These are phyloP conservation scores for Lentinula guzmanii DNA, from an alignment of 768 basidiomycete species.

Conservation along the genomic window DNA sequence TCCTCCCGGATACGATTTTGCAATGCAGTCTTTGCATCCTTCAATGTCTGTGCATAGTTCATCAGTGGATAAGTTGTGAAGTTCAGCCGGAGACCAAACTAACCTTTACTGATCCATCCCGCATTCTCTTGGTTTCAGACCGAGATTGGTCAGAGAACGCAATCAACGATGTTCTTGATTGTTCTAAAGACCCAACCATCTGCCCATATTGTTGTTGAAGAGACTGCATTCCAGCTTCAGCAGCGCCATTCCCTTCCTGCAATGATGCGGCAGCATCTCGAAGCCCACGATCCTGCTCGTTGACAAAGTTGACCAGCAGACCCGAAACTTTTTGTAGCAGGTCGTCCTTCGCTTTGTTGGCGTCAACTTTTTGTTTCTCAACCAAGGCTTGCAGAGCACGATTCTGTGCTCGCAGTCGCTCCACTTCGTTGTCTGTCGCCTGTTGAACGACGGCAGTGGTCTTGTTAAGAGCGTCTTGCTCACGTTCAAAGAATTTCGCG, in stretches of 20 bases:
- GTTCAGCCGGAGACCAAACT: background rate
- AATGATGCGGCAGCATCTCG: slow-evolving; percentile 50
- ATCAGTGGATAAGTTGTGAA: background rate
- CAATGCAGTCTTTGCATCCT: slow-evolving; percentile 31
- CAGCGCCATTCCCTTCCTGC: slow-evolving; percentile 48
- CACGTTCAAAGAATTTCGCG: slow-evolving; percentile 47
- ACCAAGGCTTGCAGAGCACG: slow-evolving; percentile 52
- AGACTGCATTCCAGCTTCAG: slow-evolving; percentile 41
- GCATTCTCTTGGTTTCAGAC: slow-evolving; percentile 45
- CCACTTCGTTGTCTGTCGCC: slow-evolving; percentile 46
- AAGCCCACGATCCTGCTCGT: slow-evolving; percentile 61
- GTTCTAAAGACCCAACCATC: slow-evolving; percentile 33
- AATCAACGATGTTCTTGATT: slow-evolving; percentile 34
- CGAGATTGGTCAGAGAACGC: slow-evolving; percentile 37
- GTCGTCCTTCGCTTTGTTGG: slow-evolving; percentile 65
- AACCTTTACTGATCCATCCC: slow-evolving; percentile 60
- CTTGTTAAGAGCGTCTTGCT: slow-evolving; percentile 45
- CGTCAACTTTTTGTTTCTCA: slow-evolving; percentile 58
- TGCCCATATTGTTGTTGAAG: slow-evolving; percentile 46
- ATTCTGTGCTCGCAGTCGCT: slow-evolving; percentile 68
- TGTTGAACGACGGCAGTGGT: slow-evolving; percentile 42
- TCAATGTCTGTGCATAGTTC: slow-evolving; percentile 29
- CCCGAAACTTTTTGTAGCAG: slow-evolving; percentile 70
- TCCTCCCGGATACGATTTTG: slow-evolving; percentile 37
- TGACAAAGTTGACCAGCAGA: slow-evolving; percentile 65